Conservation (phyloP, 305 asterid genomes). For the Lippia alba region DNA sequence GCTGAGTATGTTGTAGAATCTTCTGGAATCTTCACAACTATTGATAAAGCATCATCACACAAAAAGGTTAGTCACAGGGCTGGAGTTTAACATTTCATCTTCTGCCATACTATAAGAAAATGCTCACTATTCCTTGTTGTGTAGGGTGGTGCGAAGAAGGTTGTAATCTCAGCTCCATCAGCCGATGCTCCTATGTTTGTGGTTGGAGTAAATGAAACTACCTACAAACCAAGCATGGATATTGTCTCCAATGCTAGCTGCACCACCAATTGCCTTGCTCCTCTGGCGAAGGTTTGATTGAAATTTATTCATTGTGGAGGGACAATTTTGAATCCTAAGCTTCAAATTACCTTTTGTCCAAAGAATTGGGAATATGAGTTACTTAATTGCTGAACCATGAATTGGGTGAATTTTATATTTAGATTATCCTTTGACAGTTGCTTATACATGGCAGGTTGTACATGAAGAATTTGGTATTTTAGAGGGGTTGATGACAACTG, state of each 20-base stretch:
- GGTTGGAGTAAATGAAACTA: conserved; percentile 91
- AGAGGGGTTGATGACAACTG: conserved; percentile 98
- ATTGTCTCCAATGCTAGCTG: conserved; percentile 98
- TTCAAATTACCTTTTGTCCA: too few species aligned
- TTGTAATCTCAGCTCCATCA: conserved; percentile 97
- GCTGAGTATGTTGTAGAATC: conserved; percentile 94
- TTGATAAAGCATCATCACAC: conserved; percentile 89
- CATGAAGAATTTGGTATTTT: conserved; percentile 95
- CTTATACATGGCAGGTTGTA: conserved; percentile 65
- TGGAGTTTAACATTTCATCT: conserved; percentile 22
- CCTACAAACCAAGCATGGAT: conserved; percentile 84
- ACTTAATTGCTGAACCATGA: neutral
- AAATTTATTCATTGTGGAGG: conserved; percentile 7
- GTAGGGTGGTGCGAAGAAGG: conserved; percentile 98
- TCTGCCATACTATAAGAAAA: conserved; percentile 23
- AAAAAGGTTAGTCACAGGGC: conserved; percentile 62
- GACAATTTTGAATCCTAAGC: conserved; percentile 15
- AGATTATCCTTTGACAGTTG: conserved; percentile 10
- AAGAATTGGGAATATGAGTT: too few species aligned
- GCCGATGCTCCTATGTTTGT: conserved; percentile 99
- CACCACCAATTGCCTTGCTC: conserved; percentile 99
- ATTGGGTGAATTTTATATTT: neutral
- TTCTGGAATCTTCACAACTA: conserved; percentile 88
- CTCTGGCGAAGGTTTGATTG: conserved; percentile 83
- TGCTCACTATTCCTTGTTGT: conserved; percentile 38